Conservation (phyloP, 2,329 filamentous ascomycete species). For the Talaromyces sp. region DNA sequence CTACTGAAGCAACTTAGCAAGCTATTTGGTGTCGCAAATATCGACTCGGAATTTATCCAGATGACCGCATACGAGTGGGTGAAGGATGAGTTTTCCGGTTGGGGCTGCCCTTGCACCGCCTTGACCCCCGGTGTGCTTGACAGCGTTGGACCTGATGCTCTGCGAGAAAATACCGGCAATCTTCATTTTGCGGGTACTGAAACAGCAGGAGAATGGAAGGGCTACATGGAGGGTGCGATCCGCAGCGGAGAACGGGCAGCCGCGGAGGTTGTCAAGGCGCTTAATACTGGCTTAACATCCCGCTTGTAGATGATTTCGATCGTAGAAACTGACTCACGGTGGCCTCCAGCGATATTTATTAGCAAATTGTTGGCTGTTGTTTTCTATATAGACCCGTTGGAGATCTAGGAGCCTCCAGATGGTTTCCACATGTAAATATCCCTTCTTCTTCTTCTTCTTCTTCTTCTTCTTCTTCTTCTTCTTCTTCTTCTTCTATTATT, state of each 20-base stretch:
- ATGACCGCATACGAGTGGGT: constrained; percentile 43
- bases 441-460: too few species aligned
- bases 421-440: too few species aligned
- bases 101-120: constrained; percentile 45
- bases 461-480: too few species aligned
- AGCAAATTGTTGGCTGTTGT: too few species aligned
- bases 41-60: constrained; percentile 33
- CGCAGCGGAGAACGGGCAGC: constrained; percentile 54
- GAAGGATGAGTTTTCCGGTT: constrained; percentile 41
- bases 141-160: constrained; percentile 31
- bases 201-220: constrained; percentile 56
- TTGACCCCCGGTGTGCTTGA: constrained; percentile 43
- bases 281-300: neutral
- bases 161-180: constrained; percentile 43
- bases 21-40: constrained; percentile 6
- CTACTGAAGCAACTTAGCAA: constrained; percentile 18
- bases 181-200: constrained; percentile 61
- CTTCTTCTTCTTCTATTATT: too few species aligned
- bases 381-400: too few species aligned
- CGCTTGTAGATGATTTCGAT: neutral
- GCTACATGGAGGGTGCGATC: constrained; percentile 63
- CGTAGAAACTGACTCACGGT: too few species aligned
- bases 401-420: too few species aligned
- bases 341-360: too few species aligned
- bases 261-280: constrained; percentile 43